A percentile compares a stretch with the other conserved stretches of the same genome.
Conservation (phyloP, 1,139 yeast genomes). For the Debaryomyces robertsiae region DNA sequence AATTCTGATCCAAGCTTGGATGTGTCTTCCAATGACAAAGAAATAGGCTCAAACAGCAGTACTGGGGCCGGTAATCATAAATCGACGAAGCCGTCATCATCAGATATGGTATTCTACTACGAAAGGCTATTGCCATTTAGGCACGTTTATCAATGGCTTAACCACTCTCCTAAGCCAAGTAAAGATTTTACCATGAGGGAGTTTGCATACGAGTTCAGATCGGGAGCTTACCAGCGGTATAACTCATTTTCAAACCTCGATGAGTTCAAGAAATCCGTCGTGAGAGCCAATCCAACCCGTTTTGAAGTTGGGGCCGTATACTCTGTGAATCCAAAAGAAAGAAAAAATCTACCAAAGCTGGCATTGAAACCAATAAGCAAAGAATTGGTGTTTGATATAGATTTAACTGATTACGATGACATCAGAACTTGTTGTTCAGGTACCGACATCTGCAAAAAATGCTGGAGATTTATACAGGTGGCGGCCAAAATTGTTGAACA, state of each 20-base stretch:
- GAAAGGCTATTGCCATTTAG: slow-evolving; percentile 71
- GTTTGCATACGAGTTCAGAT: slow-evolving; percentile 85
- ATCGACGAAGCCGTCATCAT: slow-evolving; percentile 51
- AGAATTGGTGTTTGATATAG: slow-evolving; percentile 94
- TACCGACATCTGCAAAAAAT: slow-evolving; percentile 79
- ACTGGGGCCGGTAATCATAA: background rate
- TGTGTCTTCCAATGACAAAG: slow-evolving; percentile 3
- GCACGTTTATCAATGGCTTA: slow-evolving; percentile 81
- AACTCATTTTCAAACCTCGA: slow-evolving; percentile 68
- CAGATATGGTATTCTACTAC: slow-evolving; percentile 78
- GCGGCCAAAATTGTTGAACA: slow-evolving; percentile 76
- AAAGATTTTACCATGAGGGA: slow-evolving; percentile 85
- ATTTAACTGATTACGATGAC: slow-evolving; percentile 94
- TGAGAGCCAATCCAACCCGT: slow-evolving; percentile 78
- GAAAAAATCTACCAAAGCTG: slow-evolving; percentile 75
- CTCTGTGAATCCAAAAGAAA: slow-evolving; percentile 79
- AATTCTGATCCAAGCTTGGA: background rate
- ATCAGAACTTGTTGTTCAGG: slow-evolving; percentile 92
- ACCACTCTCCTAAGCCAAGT: slow-evolving; percentile 74
- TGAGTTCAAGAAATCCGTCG: slow-evolving; percentile 76
- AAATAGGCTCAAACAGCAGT: background rate
- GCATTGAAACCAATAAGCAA: slow-evolving; percentile 81
- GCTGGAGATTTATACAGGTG: slow-evolving; percentile 94
- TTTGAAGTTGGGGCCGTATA: slow-evolving; percentile 96
- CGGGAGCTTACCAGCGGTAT: slow-evolving; percentile 88